Evolutionary conservation across 441 rosid genomes (phyloP).

Genomic region (Arabidopsis hybrid): DNA sequence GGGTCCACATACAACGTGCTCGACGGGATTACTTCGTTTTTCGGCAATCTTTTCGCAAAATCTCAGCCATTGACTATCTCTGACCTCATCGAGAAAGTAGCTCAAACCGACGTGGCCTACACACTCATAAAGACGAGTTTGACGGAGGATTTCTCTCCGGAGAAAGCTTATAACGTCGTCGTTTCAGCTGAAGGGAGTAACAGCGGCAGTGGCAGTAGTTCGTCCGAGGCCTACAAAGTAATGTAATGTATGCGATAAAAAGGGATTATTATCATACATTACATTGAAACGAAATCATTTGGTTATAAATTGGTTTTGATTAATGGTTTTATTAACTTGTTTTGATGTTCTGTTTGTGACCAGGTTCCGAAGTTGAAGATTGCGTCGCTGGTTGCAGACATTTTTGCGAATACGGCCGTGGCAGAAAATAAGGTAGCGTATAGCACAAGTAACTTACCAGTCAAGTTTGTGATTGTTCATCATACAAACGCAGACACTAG

Average conservation of each 20-base stretch:
- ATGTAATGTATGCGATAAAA: slow-evolving; percentile 92
- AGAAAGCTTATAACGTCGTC: slow-evolving; percentile 77
- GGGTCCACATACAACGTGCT: slow-evolving; percentile 77
- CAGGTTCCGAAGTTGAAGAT: slow-evolving; percentile 81
- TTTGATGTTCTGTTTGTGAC: slow-evolving; percentile 4
- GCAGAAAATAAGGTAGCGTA: slow-evolving; percentile 88
- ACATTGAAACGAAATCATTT: slow-evolving; percentile 36
- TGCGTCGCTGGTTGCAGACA: slow-evolving; percentile 81
- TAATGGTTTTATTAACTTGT: slow-evolving; percentile 18
- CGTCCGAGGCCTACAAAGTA: slow-evolving; percentile 78
- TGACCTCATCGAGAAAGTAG: slow-evolving; percentile 72
- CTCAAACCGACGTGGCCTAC: slow-evolving; percentile 73
- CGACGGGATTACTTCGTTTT: slow-evolving; percentile 82
- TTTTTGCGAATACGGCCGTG: slow-evolving; percentile 79
- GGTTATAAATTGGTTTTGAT: slow-evolving; percentile 2
- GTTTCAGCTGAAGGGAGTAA: slow-evolving; percentile 74
- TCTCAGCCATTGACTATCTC: slow-evolving; percentile 63
- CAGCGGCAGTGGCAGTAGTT: slow-evolving; percentile 53
- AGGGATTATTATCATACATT: slow-evolving; percentile 38
- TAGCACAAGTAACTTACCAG: slow-evolving; percentile 15
- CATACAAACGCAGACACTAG: background rate
- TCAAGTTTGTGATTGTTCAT: background rate
- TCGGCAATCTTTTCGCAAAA: slow-evolving; percentile 73
- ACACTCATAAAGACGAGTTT: slow-evolving; percentile 82
- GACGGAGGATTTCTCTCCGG: slow-evolving; percentile 79